Evolutionary conservation across 2,329 filamentous ascomycete genomes (phyloP).

Genomic region (Claviceps digitariae): DNA sequence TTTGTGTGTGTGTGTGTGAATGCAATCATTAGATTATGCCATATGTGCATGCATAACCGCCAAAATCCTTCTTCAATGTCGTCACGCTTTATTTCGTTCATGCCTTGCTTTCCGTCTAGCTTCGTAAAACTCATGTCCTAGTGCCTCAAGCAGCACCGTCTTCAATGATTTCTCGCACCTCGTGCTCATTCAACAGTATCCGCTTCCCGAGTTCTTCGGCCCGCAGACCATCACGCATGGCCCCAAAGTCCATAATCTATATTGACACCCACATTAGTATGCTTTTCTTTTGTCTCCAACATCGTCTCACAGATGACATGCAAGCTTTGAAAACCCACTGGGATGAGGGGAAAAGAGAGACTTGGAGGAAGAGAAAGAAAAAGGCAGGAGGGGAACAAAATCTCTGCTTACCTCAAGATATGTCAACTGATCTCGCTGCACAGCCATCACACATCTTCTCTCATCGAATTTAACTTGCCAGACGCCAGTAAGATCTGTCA

Average conservation of each 20-base stretch:
- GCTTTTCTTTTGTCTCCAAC: not conserved
- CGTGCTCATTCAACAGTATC: constrained; percentile 49
- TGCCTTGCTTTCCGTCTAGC: not conserved
- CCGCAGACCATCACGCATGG: constrained; percentile 74
- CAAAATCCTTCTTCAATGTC: not conserved
- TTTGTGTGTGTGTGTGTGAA: not conserved
- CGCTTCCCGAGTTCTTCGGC: constrained; percentile 65
- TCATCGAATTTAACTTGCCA: constrained; percentile 99
- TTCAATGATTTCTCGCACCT: constrained; percentile 37
- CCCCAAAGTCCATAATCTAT: constrained; percentile 94
- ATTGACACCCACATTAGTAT: not conserved
- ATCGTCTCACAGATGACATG: not conserved
- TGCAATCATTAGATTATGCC: constrained; percentile 3
- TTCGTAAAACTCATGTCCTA: not conserved
- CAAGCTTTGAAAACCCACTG: not conserved
- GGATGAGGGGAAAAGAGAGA: too few species aligned
- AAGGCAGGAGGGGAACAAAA: too few species aligned
- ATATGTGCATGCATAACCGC: not conserved
- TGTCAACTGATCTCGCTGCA: constrained; percentile 82
- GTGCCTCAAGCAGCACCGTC: constrained; percentile 21
- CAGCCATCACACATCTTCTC: constrained; percentile 85
- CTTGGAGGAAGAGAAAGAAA: too few species aligned
- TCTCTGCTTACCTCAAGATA: constrained; percentile 72
- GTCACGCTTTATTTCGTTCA: constrained; percentile 1
- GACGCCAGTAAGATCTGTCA: constrained; percentile 89